phyloP scores from a whole-genome alignment of 768 basidiomycete genomes.

The Boletus vinaceobasis region DNA sequence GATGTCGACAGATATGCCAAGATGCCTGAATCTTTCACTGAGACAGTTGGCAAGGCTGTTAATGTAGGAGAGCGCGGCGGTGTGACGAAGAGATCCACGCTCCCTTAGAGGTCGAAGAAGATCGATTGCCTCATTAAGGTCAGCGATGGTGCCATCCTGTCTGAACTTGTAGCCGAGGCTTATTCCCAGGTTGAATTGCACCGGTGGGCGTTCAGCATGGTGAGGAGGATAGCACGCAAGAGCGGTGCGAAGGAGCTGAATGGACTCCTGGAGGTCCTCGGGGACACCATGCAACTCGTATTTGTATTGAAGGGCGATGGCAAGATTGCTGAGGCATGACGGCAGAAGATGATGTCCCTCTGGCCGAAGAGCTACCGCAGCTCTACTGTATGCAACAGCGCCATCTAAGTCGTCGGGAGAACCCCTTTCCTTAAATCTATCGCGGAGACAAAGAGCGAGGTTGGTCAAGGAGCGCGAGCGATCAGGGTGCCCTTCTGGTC shows the following conservation, averaged over 20 bases:
- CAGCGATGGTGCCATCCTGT: neutral
- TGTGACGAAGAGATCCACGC: neutral
- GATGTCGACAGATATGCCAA: neutral
- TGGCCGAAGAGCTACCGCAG: neutral
- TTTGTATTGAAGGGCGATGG: neutral
- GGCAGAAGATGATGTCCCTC: neutral
- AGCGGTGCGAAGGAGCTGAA: neutral
- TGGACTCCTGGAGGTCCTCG: neutral
- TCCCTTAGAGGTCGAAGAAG: neutral
- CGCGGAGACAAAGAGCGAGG: constrained; percentile 1
- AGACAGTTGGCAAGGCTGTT: neutral
- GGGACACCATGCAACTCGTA: neutral
- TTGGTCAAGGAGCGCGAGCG: constrained; percentile 1
- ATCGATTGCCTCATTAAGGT: neutral
- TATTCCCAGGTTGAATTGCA: neutral
- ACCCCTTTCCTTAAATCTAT: neutral
- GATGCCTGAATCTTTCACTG: neutral
- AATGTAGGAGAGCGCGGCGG: neutral
- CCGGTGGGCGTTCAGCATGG: neutral
- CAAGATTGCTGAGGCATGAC: neutral
- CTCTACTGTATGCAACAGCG: neutral
- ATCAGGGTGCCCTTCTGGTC: neutral
- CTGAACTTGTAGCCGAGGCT: neutral
- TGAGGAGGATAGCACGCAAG: neutral
- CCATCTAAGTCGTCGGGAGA: neutral